Evolutionary conservation across 2,329 filamentous ascomycete genomes (phyloP).

Genomic region (Nothophoma quercina): DNA sequence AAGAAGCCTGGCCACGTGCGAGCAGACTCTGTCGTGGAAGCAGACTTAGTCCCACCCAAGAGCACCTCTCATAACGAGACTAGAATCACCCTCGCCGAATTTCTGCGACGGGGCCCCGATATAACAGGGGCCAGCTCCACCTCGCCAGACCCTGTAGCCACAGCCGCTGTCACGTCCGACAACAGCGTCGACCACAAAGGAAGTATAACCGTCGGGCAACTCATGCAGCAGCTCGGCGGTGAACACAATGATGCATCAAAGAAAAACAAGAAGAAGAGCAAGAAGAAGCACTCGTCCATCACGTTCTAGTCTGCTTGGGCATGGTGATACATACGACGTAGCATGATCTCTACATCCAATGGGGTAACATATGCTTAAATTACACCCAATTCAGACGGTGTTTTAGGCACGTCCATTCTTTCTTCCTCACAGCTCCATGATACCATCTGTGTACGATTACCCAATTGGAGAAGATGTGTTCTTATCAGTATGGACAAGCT

Average conservation of each 20-base stretch:
- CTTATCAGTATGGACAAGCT: no score
- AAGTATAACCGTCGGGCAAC: not conserved
- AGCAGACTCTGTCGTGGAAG: slow-evolving; percentile 2
- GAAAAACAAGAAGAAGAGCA: slow-evolving; percentile 14
- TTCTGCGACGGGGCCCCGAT: not conserved
- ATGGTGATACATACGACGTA: no score
- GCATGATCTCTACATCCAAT: no score
- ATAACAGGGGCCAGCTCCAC: no score
- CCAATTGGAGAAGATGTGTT: no score
- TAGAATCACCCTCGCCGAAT: not conserved
- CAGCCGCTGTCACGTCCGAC: not conserved
- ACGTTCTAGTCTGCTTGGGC: no score
- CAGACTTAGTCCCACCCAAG: not conserved
- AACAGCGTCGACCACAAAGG: not conserved
- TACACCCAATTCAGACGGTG: no score
- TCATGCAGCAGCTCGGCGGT: not conserved
- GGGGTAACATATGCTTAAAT: no score
- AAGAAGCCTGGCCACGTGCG: slow-evolving; percentile 1
- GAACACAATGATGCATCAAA: not conserved
- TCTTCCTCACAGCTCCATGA: no score
- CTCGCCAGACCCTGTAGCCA: no score
- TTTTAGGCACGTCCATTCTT: no score
- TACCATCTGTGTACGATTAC: no score
- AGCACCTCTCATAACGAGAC: not conserved
- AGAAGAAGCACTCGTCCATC: slow-evolving; percentile 11